Evolutionary conservation across 164 flowering plant species (phyloP).

Genomic region (Aristolochia fimbriata): DNA sequence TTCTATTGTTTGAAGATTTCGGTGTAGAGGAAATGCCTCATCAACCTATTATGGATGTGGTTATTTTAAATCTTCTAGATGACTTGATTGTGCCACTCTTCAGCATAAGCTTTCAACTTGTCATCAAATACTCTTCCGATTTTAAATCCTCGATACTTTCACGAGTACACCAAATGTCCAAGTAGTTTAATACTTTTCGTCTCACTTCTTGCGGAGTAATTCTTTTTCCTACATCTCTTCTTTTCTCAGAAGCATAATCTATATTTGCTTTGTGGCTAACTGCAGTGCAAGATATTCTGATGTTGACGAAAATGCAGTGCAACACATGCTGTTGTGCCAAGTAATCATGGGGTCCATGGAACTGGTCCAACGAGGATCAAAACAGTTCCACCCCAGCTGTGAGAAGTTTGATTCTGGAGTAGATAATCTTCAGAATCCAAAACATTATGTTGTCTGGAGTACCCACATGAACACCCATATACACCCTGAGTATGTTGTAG

Average conservation of each 20-base stretch:
- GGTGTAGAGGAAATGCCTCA: too few relatives aligned
- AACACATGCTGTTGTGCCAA: conserved; percentile 42
- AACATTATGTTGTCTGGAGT: conserved; percentile 41
- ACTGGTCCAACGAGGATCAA: conserved; percentile 31
- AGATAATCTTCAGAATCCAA: conserved; percentile 30
- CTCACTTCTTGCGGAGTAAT: neutral
- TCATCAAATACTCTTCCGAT: neutral
- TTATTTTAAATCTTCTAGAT: too few relatives aligned
- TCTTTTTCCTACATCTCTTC: neutral
- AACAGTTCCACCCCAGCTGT: conserved; percentile 34
- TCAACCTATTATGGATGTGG: too few relatives aligned
- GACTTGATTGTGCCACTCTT: too few relatives aligned
- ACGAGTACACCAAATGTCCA: neutral
- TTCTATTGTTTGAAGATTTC: too few relatives aligned
- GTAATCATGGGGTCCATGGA: conserved; percentile 47
- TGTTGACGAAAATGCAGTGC: conserved; percentile 32
- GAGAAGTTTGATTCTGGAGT: conserved; percentile 47
- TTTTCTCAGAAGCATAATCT: neutral
- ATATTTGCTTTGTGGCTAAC: neutral
- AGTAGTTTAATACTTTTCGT: neutral
- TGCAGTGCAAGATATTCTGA: conserved; percentile 22
- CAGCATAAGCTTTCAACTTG: neutral
- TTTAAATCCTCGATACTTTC: neutral
- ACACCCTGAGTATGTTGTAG: conserved; percentile 38
- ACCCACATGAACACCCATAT: conserved; percentile 44